A percentile compares a stretch with the other conserved stretches of the same genome.
Evolutionary conservation across 176 grass and related monocot genomes (phyloP).

Genomic region (Cenchrus fungigraminus): DNA sequence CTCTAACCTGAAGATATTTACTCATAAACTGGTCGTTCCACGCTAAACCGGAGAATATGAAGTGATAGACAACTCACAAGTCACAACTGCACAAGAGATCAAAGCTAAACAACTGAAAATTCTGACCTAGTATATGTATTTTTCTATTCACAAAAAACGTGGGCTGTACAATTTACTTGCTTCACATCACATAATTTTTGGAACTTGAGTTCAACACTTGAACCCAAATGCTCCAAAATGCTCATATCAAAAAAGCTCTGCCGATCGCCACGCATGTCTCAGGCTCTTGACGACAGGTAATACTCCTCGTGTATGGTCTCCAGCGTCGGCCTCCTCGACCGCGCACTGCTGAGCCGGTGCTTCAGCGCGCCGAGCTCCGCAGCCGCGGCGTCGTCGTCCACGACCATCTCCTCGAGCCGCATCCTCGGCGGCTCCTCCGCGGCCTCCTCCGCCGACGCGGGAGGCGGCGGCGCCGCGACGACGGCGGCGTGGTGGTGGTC

Average conservation of each 20-base stretch:
- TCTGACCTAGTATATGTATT: neutral
- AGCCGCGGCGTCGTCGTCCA: slow-evolving; percentile 39
- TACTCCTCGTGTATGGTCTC: slow-evolving; percentile 92
- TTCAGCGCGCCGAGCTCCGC: slow-evolving; percentile 60
- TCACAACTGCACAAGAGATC: neutral
- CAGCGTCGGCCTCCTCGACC: slow-evolving; percentile 69
- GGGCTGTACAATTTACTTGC: slow-evolving; percentile 16
- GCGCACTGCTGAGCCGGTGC: slow-evolving; percentile 62
- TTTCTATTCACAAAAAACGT: neutral
- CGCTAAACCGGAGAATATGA: neutral
- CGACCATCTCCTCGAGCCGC: slow-evolving; percentile 55
- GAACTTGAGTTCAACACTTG: neutral
- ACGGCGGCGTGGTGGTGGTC: neutral
- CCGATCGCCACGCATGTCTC: neutral
- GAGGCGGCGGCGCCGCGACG: neutral
- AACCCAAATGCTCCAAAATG: neutral
- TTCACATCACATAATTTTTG: neutral
- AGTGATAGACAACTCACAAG: too few species aligned
- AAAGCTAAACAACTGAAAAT: neutral
- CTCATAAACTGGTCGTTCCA: neutral
- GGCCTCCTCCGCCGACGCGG: neutral
- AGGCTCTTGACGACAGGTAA: slow-evolving; percentile 38
- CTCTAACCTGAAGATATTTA: neutral
- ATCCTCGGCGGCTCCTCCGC: slow-evolving; percentile 6
- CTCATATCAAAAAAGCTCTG: neutral